Conservation (phyloP, 208 protist species). For the Herpetomonas samuelpessoai region DNA sequence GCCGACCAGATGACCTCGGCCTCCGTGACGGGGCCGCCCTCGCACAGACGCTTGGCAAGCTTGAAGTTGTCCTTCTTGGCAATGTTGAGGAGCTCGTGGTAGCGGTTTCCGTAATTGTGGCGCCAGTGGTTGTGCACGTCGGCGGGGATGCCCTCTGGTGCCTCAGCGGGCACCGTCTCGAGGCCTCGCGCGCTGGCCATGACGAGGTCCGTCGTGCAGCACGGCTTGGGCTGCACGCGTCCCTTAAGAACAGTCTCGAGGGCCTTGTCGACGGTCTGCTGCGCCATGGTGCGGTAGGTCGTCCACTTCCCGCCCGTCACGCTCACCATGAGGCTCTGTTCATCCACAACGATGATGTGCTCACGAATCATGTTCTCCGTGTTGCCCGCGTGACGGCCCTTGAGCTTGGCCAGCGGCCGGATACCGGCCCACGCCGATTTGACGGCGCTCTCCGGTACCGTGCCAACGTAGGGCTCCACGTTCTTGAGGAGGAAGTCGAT, state of each 20-base stretch:
- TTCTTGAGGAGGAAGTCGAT: constrained; percentile 88
- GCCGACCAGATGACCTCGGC: constrained; percentile 86
- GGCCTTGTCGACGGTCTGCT: constrained; percentile 85
- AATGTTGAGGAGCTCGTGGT: constrained; percentile 35
- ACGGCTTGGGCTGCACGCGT: constrained; percentile 33
- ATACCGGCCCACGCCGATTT: constrained; percentile 87
- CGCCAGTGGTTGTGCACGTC: constrained; percentile 76
- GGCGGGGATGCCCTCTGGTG: constrained; percentile 29
- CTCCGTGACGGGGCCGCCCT: constrained; percentile 73
- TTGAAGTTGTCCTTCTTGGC: constrained; percentile 28
- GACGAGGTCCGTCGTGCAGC: constrained; percentile 70
- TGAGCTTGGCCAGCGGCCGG: constrained; percentile 62
- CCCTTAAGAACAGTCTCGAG: constrained; percentile 42
- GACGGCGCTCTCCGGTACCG: constrained; percentile 61
- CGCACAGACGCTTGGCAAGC: constrained; percentile 36
- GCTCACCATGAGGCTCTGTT: constrained; percentile 66
- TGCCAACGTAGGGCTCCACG: constrained; percentile 52
- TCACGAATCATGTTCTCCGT: constrained; percentile 91
- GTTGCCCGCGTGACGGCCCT: constrained; percentile 15
- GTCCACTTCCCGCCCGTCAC: constrained; percentile 96
- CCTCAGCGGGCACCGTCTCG: constrained; percentile 17
- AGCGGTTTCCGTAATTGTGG: constrained; percentile 63
- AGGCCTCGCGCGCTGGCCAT: constrained; percentile 79
- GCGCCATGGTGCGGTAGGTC: constrained; percentile 94
- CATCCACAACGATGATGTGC: constrained; percentile 85